Evolutionary conservation across 768 basidiomycete species (phyloP).

Genomic region (Phlebiopsis flavidoalba): DNA sequence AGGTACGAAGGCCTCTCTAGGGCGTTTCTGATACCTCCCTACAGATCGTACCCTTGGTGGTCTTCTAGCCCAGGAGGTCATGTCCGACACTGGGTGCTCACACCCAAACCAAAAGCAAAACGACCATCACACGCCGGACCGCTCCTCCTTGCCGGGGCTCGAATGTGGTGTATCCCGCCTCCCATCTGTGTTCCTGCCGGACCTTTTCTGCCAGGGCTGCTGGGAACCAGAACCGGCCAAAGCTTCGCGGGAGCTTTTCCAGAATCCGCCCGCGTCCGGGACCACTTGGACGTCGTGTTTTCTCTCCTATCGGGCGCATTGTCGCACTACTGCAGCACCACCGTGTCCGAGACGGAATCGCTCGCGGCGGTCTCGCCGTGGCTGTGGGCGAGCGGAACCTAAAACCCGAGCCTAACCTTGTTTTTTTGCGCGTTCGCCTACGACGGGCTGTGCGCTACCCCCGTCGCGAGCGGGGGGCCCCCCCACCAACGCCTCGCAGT

Average conservation of each 20-base stretch:
- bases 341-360: neutral
- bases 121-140: neutral
- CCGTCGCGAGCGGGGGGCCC: too few species aligned
- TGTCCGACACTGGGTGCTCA: neutral
- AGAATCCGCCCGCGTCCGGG: neutral
- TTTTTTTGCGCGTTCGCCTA: neutral
- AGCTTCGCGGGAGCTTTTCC: neutral
- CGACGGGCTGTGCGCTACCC: neutral
- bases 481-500: too few species aligned
- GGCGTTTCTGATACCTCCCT: neutral
- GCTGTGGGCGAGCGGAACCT: neutral
- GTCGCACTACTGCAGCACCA: neutral
- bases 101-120: neutral
- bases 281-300: conserved; percentile 2
- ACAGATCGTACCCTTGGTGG: neutral
- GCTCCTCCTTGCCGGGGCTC: neutral
- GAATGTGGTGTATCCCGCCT: too few species aligned
- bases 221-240: neutral
- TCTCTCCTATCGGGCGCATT: neutral
- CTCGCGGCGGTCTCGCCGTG: too few species aligned
- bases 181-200: neutral
- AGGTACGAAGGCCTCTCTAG: neutral
- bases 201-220: neutral
- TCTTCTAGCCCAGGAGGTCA: neutral
- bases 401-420: neutral